phyloP scores from a whole-genome alignment of 805 yeast species.

The Barnettozyma populi region DNA sequence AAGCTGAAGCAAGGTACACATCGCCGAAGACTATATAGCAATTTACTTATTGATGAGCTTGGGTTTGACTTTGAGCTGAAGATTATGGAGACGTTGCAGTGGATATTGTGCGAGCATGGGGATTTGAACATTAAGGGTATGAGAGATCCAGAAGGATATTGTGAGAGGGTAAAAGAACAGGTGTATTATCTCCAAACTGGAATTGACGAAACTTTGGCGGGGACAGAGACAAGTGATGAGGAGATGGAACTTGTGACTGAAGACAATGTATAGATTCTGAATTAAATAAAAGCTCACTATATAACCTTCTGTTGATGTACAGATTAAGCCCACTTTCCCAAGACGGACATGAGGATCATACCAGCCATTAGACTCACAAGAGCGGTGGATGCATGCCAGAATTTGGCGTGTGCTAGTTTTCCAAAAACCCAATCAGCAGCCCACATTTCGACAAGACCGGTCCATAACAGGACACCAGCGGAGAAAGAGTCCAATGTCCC shows the following conservation, averaged over 20 bases:
- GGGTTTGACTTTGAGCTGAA: slow-evolving; percentile 27
- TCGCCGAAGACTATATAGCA: slow-evolving; percentile 21
- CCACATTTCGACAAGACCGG: slow-evolving; percentile 71
- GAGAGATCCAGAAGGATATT: slow-evolving; percentile 32
- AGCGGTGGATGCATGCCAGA: slow-evolving; percentile 38
- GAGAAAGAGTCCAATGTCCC: slow-evolving; percentile 71
- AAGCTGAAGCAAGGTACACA: slow-evolving; percentile 14
- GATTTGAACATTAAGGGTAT: slow-evolving; percentile 35
- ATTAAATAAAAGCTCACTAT: neutral
- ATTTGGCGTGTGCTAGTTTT: slow-evolving; percentile 47
- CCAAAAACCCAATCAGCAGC: slow-evolving; percentile 62
- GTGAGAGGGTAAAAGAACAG: slow-evolving; percentile 30
- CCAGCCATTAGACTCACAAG: slow-evolving; percentile 52
- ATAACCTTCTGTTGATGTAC: neutral
- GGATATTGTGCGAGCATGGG: slow-evolving; percentile 27
- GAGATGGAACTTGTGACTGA: neutral
- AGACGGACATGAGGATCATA: slow-evolving; percentile 64
- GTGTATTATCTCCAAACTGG: neutral
- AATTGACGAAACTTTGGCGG: neutral
- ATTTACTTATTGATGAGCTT: slow-evolving; percentile 17
- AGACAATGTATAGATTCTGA: neutral
- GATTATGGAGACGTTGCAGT: slow-evolving; percentile 25
- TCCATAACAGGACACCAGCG: slow-evolving; percentile 69
- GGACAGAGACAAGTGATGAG: neutral
- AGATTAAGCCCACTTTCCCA: slow-evolving; percentile 67